Base-by-base conservation (phyloP, 2,329 filamentous ascomycete genomes). In the Phyllosticta capitalensis region DNA sequence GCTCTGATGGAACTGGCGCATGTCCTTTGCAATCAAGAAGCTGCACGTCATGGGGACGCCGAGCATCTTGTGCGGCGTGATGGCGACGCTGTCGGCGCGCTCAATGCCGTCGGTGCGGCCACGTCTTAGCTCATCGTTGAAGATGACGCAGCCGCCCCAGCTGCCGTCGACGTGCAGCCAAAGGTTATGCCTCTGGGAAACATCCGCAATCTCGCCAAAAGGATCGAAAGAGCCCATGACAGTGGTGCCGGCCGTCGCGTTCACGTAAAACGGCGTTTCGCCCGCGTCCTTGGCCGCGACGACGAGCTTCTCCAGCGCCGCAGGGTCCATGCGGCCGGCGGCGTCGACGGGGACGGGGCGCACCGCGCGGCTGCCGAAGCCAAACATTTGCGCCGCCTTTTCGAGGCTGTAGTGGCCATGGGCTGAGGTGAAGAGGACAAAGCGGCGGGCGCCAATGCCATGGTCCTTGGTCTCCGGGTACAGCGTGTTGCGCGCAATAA, bases 31-130 rank as follows among this genome's bases (percentile, higher is more conserved):
- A 12, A 99, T 81, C 4, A 99, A 81, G 76, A 95, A 96, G 0
- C 88, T 92, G 75, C 92, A 97, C 0, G 92, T 96, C 49, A 95
- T 77, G 0, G 94, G 92, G 2, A 90, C 89, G 61, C 90, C 90
- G 69, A 97, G 82, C 94, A 97, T 97, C 76, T 97, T 97, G 76
- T 99, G 94, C 60, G 94, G 92, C 73, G 95, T 97, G 58, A 96
- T 83, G 1, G 91, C 90, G 48, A 97, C 78, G 14, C 85, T 90
- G 73, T 96, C 82, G 9, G 92, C 94, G 49, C 87, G 79, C 52
- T 91, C 80, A 1, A 82, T 78, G 14, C 92, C 92, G 1, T 76
- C 72, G 9, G 97, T 76, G 69, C 90, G 89, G 58, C 75, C 66
- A 52, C 76, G 77, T 51, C 88, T 64, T n/a, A 79, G 67, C 0